A percentile compares a stretch with the other conserved stretches of the same genome.
These are phyloP conservation scores for Pachyrhizus erosus DNA, from an alignment of 306 rosid species.

Conservation along the genomic window DNA sequence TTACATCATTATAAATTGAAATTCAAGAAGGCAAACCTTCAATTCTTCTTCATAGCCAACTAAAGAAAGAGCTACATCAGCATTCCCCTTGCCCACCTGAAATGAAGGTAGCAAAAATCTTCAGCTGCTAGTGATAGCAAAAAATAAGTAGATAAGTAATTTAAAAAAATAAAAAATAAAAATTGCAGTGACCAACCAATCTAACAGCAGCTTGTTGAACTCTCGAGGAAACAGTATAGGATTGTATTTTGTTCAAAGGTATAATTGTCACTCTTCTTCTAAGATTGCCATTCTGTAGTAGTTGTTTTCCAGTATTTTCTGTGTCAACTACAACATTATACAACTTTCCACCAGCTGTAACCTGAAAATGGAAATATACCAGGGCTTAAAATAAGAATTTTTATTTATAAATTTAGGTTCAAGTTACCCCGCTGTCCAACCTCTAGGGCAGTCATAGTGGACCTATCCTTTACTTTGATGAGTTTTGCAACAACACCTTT, in stretches of 20 bases:
- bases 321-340: constrained; percentile 93
- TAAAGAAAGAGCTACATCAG: constrained; percentile 84
- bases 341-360: constrained; percentile 95
- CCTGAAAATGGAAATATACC: constrained; percentile 55
- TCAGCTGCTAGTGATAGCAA: background rate
- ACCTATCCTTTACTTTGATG: constrained; percentile 82
- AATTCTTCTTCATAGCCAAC: constrained; percentile 88
- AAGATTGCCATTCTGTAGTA: constrained; percentile 88
- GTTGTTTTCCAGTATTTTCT: constrained; percentile 85
- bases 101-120: constrained; percentile 40
- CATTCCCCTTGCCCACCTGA: constrained; percentile 93
- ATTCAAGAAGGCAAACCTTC: constrained; percentile 64
- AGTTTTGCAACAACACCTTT: constrained; percentile 97
- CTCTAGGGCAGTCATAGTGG: constrained; percentile 95
- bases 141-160: constrained; percentile 10
- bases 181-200: constrained; percentile 63
- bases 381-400: constrained; percentile 34
- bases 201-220: constrained; percentile 72
- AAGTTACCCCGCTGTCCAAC: constrained; percentile 49
- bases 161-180: background rate
- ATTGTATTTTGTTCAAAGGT: constrained; percentile 91
- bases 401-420: constrained; percentile 17
- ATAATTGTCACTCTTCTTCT: constrained; percentile 94
- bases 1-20: constrained; percentile 23
- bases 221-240: constrained; percentile 58